Base-by-base conservation (phyloP, 192 early-diverging fungal genomes). In the Coemansia sp. region DNA sequence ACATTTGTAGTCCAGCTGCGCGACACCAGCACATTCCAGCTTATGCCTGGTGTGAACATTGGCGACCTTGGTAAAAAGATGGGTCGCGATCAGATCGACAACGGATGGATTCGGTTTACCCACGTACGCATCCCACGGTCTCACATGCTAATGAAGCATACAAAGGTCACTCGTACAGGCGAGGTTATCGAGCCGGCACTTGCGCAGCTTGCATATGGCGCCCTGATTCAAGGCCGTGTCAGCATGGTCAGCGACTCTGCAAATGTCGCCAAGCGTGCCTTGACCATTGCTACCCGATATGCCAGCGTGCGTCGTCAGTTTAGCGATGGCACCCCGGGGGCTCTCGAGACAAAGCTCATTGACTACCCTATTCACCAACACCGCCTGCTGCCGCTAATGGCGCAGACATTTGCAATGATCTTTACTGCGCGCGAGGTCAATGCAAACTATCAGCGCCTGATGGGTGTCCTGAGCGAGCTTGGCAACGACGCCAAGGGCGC, bases 51-150 rank as follows among this genome's bases (percentile, higher is more conserved):
- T 9, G 82, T 95, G 57, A 86, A 87, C 61, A 91, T 92, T 80
- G 93, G 93, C 43, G 93, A 95, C 56, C 87, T 92, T 45, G 93
- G 93, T 57, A 91, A 93, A 73, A 95, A 95, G 83, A 93, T 93
- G 89, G 87, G 89, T 37, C 86, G 91, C 53, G 90, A 93, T 66
- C 90, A 91, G 62, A 89, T 91, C 48, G 93, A 93, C 74, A 95
- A 95, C 59, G 93, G 91, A 14, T 95, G 87, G 83, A 93, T 95
- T 70, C 90, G 91, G 75, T 92, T 95, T 67, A 93, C 93, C 27
- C 81, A 92, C 64, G 92, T 95, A 45, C 90, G 92, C 51, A 87
- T 95, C 23, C 93, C 93, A 10, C 83, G 92, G 24, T 86, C 86
- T 37, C 84, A 93, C 67, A 95, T 95, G 93, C 76, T 95, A 60